phyloP scores from a whole-genome alignment of 1,284 basidiomycete genomes.

The Ganoderma lucidum region DNA sequence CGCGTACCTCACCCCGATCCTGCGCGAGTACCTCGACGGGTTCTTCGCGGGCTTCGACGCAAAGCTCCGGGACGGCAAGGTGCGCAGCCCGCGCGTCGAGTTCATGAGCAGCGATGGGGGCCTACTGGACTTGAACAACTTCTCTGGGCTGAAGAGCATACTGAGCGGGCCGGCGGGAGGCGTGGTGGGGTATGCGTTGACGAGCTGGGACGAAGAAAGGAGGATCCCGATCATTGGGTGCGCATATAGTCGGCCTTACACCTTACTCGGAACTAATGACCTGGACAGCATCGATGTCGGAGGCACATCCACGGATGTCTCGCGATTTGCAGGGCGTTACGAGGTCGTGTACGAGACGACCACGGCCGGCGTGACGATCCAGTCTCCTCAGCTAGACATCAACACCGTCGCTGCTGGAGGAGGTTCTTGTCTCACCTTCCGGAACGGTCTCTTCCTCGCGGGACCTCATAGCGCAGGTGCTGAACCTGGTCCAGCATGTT shows the following conservation, averaged over 20 bases:
- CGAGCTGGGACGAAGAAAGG: constrained; percentile 78
- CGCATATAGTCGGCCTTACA: constrained; percentile 34
- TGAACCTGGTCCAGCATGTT: constrained; percentile 86
- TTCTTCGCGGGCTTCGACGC: constrained; percentile 92
- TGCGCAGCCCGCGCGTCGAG: constrained; percentile 68
- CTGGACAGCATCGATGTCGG: constrained; percentile 74
- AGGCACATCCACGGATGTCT: constrained; percentile 92
- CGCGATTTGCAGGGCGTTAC: constrained; percentile 85
- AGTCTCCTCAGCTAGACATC: constrained; percentile 88
- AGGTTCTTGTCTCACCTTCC: constrained; percentile 83
- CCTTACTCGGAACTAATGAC: neutral
- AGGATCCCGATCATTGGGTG: constrained; percentile 80
- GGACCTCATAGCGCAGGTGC: constrained; percentile 88
- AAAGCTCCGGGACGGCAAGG: constrained; percentile 59
- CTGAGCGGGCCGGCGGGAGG: constrained; percentile 90
- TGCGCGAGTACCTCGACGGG: constrained; percentile 88
- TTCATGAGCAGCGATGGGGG: constrained; percentile 94
- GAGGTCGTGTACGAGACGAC: constrained; percentile 93
- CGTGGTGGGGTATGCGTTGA: constrained; percentile 88
- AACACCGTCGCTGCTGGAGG: constrained; percentile 92
- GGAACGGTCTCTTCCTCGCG: constrained; percentile 84
- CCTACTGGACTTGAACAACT: constrained; percentile 84
- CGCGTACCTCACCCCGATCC: constrained; percentile 94
- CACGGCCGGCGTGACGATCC: constrained; percentile 90
- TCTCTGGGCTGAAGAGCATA: constrained; percentile 90